Conservation (phyloP, 495 filamentous ascomycete species). For the Filosporella fistucella region DNA sequence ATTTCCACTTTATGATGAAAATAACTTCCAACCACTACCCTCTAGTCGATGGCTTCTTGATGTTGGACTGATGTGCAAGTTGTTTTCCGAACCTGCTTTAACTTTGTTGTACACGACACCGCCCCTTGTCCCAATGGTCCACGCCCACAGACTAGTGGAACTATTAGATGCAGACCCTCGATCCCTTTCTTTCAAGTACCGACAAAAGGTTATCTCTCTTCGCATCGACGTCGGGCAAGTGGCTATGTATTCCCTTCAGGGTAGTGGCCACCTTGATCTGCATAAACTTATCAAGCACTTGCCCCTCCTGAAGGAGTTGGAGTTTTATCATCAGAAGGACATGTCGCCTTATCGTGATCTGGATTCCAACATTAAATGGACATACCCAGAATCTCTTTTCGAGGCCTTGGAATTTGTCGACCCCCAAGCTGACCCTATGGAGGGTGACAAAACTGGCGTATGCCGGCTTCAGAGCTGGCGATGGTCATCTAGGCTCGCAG, state of each 20-base stretch:
- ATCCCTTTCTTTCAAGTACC: conserved; percentile 45
- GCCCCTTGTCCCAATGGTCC: conserved; percentile 48
- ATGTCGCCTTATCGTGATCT: conserved; percentile 48
- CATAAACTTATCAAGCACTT: conserved; percentile 33
- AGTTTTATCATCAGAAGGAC: conserved; percentile 50
- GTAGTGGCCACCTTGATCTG: conserved; percentile 37
- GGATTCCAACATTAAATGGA: conserved; percentile 50
- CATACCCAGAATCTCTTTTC: conserved; percentile 57
- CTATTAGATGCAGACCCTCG: conserved; percentile 33
- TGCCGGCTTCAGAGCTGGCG: conserved; percentile 61
- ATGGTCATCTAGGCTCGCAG: conserved; percentile 69
- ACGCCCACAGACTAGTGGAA: conserved; percentile 34
- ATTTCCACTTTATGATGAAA: conserved; percentile 52
- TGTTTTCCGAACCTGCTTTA: conserved; percentile 70
- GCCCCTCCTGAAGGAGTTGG: conserved; percentile 46
- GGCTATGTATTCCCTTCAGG: conserved; percentile 26
- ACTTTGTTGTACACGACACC: conserved; percentile 69
- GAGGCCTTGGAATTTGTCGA: conserved; percentile 39
- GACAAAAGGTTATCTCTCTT: conserved; percentile 64
- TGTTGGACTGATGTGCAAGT: conserved; percentile 55
- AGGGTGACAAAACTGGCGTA: conserved; percentile 22
- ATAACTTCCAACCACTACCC: conserved; percentile 23
- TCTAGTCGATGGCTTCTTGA: conserved; percentile 58
- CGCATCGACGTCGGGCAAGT: conserved; percentile 53
- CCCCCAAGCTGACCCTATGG: conserved; percentile 10